Conservation (phyloP, 805 yeast genomes). For the Yarrowia sp. region DNA sequence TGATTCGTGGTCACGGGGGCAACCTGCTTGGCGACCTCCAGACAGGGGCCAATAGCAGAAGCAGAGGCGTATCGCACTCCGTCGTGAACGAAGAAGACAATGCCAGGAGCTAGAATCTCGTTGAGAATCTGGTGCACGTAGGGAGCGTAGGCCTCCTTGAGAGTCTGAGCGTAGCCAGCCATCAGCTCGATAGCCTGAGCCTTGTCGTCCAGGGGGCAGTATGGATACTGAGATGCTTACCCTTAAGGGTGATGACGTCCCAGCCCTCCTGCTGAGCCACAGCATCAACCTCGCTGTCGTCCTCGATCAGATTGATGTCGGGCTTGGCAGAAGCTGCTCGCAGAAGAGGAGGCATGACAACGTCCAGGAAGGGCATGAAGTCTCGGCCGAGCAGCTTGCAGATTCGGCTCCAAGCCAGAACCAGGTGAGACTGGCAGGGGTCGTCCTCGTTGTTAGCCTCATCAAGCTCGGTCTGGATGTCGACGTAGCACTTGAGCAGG, state of each 20-base stretch:
- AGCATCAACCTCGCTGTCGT: conserved; percentile 80
- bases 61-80: conserved; percentile 94
- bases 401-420: conserved; percentile 94
- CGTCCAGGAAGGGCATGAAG: conserved; percentile 77
- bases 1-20: conserved; percentile 50
- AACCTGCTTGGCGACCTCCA: conserved; percentile 57
- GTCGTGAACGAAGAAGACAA: conserved; percentile 88
- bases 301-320: conserved; percentile 82
- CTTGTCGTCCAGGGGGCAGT: conserved; percentile 92
- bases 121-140: conserved; percentile 75
- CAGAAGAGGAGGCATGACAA: conserved; percentile 85
- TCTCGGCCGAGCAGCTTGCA: conserved; percentile 83
- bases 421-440: conserved; percentile 80
- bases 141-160: conserved; percentile 78
- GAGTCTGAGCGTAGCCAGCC: conserved; percentile 77
- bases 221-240: conserved; percentile 91
- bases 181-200: conserved; percentile 87
- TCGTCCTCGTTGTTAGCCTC: conserved; percentile 61
- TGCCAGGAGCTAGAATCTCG: conserved; percentile 81
- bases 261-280: conserved; percentile 84
- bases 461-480: conserved; percentile 54
- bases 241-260: conserved; percentile 89
- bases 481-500: conserved; percentile 66
- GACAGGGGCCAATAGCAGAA: conserved; percentile 71
- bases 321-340: conserved; percentile 85